These are phyloP conservation scores for Arachis hypogaea DNA, from an alignment of 306 rosid species.

Conservation along the genomic window DNA sequence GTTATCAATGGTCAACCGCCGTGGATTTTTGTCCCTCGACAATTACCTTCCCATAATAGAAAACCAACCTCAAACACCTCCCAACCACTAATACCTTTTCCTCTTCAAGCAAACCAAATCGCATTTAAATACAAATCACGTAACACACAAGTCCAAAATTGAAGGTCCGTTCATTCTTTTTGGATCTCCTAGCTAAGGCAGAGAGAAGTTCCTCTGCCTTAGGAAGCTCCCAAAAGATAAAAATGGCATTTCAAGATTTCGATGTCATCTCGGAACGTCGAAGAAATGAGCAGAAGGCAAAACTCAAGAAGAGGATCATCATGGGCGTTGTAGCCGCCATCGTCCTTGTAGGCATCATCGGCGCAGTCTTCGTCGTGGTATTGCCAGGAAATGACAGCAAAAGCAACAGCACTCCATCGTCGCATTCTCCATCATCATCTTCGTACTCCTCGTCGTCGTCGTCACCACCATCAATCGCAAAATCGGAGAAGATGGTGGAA, in stretches of 20 bases:
- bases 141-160: conserved; percentile 24
- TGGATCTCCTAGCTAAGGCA: conserved; percentile 63
- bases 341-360: conserved; percentile 46
- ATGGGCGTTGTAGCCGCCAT: conserved; percentile 46
- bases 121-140: neutral
- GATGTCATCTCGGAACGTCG: conserved; percentile 72
- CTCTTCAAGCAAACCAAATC: conserved; percentile 20
- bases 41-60: conserved; percentile 40
- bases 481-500: conserved; percentile 39
- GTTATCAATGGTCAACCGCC: neutral
- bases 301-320: conserved; percentile 48
- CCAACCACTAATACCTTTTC: conserved; percentile 45
- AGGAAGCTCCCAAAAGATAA: conserved; percentile 11
- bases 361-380: conserved; percentile 34
- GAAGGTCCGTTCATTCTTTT: conserved; percentile 6
- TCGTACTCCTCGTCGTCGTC: neutral
- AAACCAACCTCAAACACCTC: conserved; percentile 62
- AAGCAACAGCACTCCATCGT: neutral
- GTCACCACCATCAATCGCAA: neutral
- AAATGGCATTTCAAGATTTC: conserved; percentile 90
- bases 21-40: conserved; percentile 27
- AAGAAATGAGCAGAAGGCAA: conserved; percentile 55
- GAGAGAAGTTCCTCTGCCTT: conserved; percentile 83
- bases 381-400: neutral
- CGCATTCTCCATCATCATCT: neutral